These are phyloP conservation scores for Barnettozyma botsteinii DNA, from an alignment of 805 yeast genomes.

Conservation along the genomic window DNA sequence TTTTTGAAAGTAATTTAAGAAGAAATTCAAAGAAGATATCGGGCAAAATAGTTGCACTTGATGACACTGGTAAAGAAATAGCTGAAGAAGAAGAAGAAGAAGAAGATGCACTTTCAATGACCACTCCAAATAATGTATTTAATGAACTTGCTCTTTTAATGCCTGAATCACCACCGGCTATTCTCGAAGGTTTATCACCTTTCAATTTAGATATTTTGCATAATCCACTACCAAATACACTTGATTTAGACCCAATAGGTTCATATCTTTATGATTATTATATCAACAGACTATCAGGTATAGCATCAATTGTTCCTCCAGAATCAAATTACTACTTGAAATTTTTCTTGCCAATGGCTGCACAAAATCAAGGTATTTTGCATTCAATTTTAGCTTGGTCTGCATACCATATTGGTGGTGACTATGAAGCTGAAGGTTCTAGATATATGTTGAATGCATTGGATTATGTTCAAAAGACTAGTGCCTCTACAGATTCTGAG, in stretches of 20 bases:
- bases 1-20: constrained; percentile 24
- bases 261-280: constrained; percentile 44
- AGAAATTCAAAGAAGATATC: constrained; percentile 15
- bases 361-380: constrained; percentile 41
- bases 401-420: constrained; percentile 33
- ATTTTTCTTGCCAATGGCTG: constrained; percentile 49
- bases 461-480: constrained; percentile 33
- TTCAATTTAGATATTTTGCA: constrained; percentile 15
- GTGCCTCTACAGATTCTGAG: constrained; percentile 22
- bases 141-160: background rate
- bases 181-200: constrained; percentile 12
- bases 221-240: constrained; percentile 18
- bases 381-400: constrained; percentile 57
- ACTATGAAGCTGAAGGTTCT: constrained; percentile 37
- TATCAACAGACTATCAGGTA: constrained; percentile 40
- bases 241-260: constrained; percentile 38
- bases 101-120: constrained; percentile 3
- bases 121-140: constrained; percentile 4
- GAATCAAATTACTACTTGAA: constrained; percentile 46
- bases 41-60: constrained; percentile 14
- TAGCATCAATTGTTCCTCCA: constrained; percentile 43
- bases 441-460: constrained; percentile 44
- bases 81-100: constrained; percentile 1
- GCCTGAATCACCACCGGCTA: background rate
- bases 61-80: constrained; percentile 2